Percentiles rank a stretch among this genome's conserved stretches.
These are phyloP conservation scores for Hyphopichia fennica DNA, from an alignment of 1,139 yeast genomes.

Conservation along the genomic window DNA sequence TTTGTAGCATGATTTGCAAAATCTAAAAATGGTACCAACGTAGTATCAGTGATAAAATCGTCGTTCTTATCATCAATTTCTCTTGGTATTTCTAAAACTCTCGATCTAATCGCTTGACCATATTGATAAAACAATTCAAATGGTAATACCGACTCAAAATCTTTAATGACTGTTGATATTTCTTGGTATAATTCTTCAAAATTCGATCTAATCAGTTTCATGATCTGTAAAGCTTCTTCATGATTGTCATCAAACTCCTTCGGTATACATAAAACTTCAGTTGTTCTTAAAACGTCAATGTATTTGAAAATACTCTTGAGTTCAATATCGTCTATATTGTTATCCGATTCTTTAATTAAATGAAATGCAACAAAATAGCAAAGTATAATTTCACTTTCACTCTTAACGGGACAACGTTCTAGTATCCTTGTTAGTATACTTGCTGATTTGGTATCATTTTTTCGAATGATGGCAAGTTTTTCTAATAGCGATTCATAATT, in stretches of 20 bases:
- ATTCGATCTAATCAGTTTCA: slow-evolving; percentile 17
- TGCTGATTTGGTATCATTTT: neutral
- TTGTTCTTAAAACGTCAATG: slow-evolving; percentile 26
- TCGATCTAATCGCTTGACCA: slow-evolving; percentile 52
- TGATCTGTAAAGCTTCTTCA: slow-evolving; percentile 16
- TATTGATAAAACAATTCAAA: slow-evolving; percentile 39
- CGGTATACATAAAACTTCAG: slow-evolving; percentile 10
- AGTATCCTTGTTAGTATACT: neutral
- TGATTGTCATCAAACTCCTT: slow-evolving; percentile 11
- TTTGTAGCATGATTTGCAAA: slow-evolving; percentile 57
- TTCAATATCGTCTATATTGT: slow-evolving; percentile 1
- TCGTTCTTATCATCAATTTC: slow-evolving; percentile 13
- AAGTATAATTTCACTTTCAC: slow-evolving; percentile 32
- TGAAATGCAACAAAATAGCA: slow-evolving; percentile 28
- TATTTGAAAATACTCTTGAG: slow-evolving; percentile 14
- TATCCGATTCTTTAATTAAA: slow-evolving; percentile 10
- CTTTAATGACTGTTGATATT: slow-evolving; percentile 12
- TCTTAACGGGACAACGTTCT: slow-evolving; percentile 17
- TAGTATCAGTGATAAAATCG: slow-evolving; percentile 50
- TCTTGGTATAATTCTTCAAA: slow-evolving; percentile 21
- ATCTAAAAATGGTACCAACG: slow-evolving; percentile 66
- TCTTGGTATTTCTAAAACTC: slow-evolving; percentile 65
- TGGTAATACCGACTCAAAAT: slow-evolving; percentile 14
- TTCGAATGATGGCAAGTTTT: slow-evolving; percentile 12
- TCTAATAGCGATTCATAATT: slow-evolving; percentile 31